Evolutionary conservation across 139 green algal genomes (phyloP), one percentile per base, ranked within the genome.

Genomic region (Haematococcus lacustris): DNA sequence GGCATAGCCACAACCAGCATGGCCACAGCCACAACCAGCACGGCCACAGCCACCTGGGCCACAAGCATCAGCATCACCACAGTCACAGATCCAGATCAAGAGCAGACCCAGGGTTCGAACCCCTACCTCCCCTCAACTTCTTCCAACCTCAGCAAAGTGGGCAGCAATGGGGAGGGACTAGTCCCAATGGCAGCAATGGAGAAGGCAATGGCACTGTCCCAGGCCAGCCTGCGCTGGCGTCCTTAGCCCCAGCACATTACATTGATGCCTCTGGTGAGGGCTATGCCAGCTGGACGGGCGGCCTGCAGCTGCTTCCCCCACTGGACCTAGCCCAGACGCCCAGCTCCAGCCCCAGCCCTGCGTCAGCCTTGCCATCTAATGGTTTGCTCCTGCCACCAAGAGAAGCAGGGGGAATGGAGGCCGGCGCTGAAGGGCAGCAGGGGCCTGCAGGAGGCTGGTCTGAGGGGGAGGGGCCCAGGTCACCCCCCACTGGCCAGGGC

Each of bases 211-310:
- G 9, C 43, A 17, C 17, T 17, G 9, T 17, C 17, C 9, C 43
- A 53, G 43, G 43, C 43, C 43, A 53, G 43, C 43, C 9, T 53
- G 43, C 9, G 53, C 53, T 26, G 21, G 33, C 9, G 43, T 53
- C 23, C 37, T 23, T 53, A 9, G 64, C 67, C 3, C 67, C 67
- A 30, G 47, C 67, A 5, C 47, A 72, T 21, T 72, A 72, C 47
- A 33, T 72, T 3, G 67, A 72, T 21, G 30, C 67, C 2, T 63
- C 41, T 28, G 67, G 67, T 32, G 67, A 63, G 67, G 67, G 67
- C 1, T 72, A 72, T 35, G 67, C 67, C 30, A 72, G 67, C 67
- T 72, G 67, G 67, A 72, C 67, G 9, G 67, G 47, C 3, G 67
- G 67, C 30, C n/a, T 34, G 30, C 4, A 1, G 43, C 7, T 59